These are phyloP conservation scores for Ceratocystis colombiana DNA, from an alignment of 2,329 filamentous ascomycete species.

Conservation along the genomic window DNA sequence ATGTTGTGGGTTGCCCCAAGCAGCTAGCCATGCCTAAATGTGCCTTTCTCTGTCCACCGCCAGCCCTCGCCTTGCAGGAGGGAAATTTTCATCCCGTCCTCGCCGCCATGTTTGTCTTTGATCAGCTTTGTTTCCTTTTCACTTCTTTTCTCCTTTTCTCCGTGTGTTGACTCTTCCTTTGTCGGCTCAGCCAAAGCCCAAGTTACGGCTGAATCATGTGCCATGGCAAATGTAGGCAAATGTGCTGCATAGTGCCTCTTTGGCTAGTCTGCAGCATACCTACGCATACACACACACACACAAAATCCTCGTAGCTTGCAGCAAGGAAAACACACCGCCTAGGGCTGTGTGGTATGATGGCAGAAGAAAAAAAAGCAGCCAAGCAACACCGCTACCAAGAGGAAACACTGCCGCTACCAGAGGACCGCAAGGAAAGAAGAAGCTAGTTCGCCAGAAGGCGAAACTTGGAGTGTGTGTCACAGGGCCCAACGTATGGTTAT, in stretches of 20 bases:
- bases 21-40: neutral
- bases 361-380: neutral
- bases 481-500: neutral
- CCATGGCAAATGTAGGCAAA: neutral
- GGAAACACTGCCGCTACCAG: neutral
- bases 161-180: neutral
- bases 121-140: neutral
- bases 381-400: neutral
- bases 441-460: neutral
- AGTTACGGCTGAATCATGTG: neutral
- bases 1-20: neutral
- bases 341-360: neutral
- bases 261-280: neutral
- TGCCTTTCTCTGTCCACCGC: neutral
- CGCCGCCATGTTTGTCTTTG: constrained; percentile 14
- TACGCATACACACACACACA: too few relatives aligned
- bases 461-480: neutral
- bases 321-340: neutral
- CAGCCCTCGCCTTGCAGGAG: neutral
- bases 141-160: neutral
- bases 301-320: neutral
- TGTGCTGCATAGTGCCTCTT: neutral
- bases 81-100: constrained; percentile 9
- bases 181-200: neutral
- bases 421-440: neutral